A percentile compares a stretch with the other conserved stretches of the same genome.
Evolutionary conservation across 1,284 basidiomycete species (phyloP).

Genomic region (Heliocybe sulcata): DNA sequence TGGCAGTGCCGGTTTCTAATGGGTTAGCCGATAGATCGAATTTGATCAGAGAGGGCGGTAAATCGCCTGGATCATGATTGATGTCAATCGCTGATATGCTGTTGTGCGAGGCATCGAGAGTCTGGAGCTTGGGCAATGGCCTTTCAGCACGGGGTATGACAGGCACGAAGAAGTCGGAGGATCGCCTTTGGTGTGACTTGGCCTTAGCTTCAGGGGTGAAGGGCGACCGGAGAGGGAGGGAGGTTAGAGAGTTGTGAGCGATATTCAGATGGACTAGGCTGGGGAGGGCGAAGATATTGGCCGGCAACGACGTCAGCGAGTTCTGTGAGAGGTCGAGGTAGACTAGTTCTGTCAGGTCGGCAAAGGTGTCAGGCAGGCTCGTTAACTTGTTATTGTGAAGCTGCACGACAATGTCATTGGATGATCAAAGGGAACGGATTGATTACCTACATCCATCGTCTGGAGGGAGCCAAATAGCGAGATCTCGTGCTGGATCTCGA

Average conservation of each 20-base stretch:
- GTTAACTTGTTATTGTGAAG: constrained; percentile 65
- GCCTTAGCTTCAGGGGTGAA: constrained; percentile 24
- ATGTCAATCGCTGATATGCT: constrained; percentile 45
- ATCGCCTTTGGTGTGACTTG: constrained; percentile 7
- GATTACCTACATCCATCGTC: constrained; percentile 53
- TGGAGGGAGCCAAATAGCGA: constrained; percentile 77
- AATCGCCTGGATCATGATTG: constrained; percentile 25
- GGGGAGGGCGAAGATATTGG: constrained; percentile 60
- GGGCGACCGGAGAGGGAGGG: constrained; percentile 55
- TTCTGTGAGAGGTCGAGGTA: constrained; percentile 69
- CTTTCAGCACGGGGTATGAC: constrained; percentile 49
- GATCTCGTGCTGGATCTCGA: constrained; percentile 71
- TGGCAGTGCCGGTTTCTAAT: constrained; percentile 14
- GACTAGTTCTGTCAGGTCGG: constrained; percentile 56
- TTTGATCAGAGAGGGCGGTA: constrained; percentile 23
- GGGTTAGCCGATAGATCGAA: constrained; percentile 34
- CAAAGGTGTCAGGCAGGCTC: constrained; percentile 52
- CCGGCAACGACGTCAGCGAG: constrained; percentile 49
- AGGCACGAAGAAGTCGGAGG: constrained; percentile 52
- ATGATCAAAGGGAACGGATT: background rate
- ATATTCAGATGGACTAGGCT: constrained; percentile 58
- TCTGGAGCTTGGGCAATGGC: constrained; percentile 55
- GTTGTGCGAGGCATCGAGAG: constrained; percentile 60
- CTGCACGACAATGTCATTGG: constrained; percentile 25
- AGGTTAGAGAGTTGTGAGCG: constrained; percentile 57